A percentile compares a stretch with the other conserved stretches of the same genome.
Evolutionary conservation across 2,329 filamentous ascomycete genomes (phyloP).

Genomic region (Neopestalotiopsis sp.): DNA sequence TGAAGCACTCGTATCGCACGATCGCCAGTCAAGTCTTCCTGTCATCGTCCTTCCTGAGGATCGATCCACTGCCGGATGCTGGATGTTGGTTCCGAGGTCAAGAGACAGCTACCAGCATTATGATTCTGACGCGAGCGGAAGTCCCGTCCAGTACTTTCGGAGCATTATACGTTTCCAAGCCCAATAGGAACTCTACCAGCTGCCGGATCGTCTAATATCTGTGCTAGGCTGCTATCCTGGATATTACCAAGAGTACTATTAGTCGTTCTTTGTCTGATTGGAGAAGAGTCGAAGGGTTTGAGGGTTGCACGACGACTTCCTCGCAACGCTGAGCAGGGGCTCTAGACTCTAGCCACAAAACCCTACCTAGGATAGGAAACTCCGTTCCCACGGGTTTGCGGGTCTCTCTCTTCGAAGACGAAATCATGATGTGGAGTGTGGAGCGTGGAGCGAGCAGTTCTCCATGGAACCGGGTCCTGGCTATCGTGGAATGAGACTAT

Average conservation of each 20-base stretch:
- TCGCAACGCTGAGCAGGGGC: conserved; percentile 1
- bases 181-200: neutral
- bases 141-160: neutral
- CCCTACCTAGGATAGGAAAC: neutral
- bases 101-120: neutral
- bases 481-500: neutral
- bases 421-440: neutral
- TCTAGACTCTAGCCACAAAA: neutral
- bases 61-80: neutral
- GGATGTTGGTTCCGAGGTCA: neutral
- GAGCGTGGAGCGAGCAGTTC: neutral
- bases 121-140: neutral
- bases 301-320: neutral
- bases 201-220: neutral
- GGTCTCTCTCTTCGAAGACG: neutral
- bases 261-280: neutral
- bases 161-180: neutral
- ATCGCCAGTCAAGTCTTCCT: too few relatives aligned
- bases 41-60: neutral
- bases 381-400: neutral
- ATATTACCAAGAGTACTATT: neutral
- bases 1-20: too few relatives aligned
- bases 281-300: neutral
- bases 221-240: neutral
- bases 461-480: neutral